phyloP scores from a whole-genome alignment of 2,329 filamentous ascomycete genomes.

The Hortaea sp. region DNA sequence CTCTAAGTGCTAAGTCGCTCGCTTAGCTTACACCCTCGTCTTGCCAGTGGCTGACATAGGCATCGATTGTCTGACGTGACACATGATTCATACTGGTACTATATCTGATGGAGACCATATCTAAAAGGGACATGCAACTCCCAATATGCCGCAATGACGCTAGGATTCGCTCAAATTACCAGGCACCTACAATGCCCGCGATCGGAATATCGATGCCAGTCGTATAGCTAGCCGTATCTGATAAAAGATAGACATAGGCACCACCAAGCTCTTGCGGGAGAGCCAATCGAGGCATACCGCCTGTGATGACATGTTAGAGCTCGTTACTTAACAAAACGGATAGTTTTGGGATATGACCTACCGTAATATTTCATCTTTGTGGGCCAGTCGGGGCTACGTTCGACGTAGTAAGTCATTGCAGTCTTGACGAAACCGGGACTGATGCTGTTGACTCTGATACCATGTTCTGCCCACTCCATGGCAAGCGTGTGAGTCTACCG shows the following conservation, averaged over 20 bases:
- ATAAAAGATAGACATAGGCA: slow-evolving; percentile 40
- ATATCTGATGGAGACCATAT: no score
- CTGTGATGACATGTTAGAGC: background rate
- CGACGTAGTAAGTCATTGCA: slow-evolving; percentile 41
- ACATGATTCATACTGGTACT: no score
- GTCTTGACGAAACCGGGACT: slow-evolving; percentile 24
- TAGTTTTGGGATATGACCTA: background rate
- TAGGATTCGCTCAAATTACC: slow-evolving; percentile 13
- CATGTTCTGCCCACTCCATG: slow-evolving; percentile 25
- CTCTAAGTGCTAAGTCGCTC: no score
- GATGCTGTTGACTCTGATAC: slow-evolving; percentile 25
- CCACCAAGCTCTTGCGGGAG: slow-evolving; percentile 42
- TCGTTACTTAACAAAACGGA: no score
- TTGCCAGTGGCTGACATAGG: no score
- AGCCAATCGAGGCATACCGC: slow-evolving; percentile 43
- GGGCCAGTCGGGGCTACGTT: slow-evolving; percentile 41
- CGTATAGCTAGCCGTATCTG: slow-evolving; percentile 38
- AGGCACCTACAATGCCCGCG: slow-evolving; percentile 38
- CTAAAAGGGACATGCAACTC: no score
- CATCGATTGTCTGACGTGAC: no score
- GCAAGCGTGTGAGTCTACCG: slow-evolving; percentile 26
- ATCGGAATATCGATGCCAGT: slow-evolving; percentile 42
- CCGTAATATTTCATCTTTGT: slow-evolving; percentile 45
- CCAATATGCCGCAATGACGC: no score
- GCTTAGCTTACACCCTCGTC: no score